phyloP scores from a whole-genome alignment of 495 filamentous ascomycete genomes.

The Cladorrhinum samala region DNA sequence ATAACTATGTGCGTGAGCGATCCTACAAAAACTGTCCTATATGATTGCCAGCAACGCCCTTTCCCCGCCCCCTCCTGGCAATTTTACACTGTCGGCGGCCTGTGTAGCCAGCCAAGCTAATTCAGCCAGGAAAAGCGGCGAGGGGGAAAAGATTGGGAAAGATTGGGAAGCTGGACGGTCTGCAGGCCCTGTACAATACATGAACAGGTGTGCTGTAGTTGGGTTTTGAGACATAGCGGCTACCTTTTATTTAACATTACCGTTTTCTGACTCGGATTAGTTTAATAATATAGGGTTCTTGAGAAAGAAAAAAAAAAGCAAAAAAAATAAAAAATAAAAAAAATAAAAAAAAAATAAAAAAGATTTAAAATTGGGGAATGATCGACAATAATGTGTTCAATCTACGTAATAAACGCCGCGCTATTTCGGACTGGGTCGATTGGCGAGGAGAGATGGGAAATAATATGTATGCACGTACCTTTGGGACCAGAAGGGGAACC shows the following conservation, averaged over 20 bases:
- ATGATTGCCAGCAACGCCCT: slow-evolving; percentile 1
- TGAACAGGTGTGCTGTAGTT: no score
- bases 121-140: not conserved
- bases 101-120: not conserved
- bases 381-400: not conserved
- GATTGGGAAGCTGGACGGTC: no score
- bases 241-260: no score
- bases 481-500: no score
- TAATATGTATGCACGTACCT: no score
- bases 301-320: no score
- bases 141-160: no score
- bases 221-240: no score
- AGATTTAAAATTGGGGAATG: no score
- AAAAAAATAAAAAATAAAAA: not conserved
- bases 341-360: not conserved
- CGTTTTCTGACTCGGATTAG: no score
- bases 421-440: not conserved
- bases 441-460: not conserved
- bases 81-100: not conserved
- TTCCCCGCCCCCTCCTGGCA: slow-evolving; percentile 5
- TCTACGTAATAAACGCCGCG: not conserved
- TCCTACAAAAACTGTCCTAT: slow-evolving; percentile 1
- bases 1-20: not conserved
- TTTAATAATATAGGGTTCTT: no score
- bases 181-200: no score